phyloP scores from a whole-genome alignment of 2,329 filamentous ascomycete species.

The Pseudocercospora macadamiae region DNA sequence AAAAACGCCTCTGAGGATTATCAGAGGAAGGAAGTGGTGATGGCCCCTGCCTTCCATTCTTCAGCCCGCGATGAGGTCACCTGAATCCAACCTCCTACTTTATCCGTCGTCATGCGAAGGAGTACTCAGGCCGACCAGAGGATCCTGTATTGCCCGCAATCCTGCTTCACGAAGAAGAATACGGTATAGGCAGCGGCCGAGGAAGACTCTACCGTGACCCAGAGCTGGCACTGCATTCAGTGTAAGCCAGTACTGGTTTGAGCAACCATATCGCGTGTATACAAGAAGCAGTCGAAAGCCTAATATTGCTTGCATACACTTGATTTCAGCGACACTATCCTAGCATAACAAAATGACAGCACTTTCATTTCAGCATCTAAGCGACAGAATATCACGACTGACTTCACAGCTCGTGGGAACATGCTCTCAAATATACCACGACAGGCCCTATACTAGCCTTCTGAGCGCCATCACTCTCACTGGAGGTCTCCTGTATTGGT shows the following conservation, averaged over 20 bases:
- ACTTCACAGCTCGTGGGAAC: neutral
- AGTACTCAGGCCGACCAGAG: too few relatives aligned
- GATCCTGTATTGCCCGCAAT: neutral
- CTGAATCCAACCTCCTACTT: too few relatives aligned
- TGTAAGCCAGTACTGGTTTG: neutral
- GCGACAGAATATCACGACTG: neutral
- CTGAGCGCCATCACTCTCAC: neutral
- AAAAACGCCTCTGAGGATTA: too few relatives aligned
- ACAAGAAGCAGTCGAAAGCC: neutral
- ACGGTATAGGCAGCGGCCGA: too few relatives aligned
- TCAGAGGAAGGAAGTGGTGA: too few relatives aligned
- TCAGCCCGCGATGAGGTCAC: too few relatives aligned
- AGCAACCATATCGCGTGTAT: neutral
- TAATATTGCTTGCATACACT: too few relatives aligned
- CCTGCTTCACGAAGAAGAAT: too few relatives aligned
- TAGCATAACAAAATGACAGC: neutral
- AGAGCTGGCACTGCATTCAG: neutral
- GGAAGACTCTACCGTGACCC: too few relatives aligned
- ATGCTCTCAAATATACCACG: neutral
- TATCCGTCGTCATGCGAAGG: too few relatives aligned
- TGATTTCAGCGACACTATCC: neutral
- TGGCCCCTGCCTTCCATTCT: neutral
- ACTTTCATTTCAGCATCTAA: neutral
- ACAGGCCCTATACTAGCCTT: neutral
- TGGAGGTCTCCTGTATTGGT: neutral